Evolutionary conservation across 768 basidiomycete species (phyloP).

Genomic region (Phylloporus rhodoxanthus): DNA sequence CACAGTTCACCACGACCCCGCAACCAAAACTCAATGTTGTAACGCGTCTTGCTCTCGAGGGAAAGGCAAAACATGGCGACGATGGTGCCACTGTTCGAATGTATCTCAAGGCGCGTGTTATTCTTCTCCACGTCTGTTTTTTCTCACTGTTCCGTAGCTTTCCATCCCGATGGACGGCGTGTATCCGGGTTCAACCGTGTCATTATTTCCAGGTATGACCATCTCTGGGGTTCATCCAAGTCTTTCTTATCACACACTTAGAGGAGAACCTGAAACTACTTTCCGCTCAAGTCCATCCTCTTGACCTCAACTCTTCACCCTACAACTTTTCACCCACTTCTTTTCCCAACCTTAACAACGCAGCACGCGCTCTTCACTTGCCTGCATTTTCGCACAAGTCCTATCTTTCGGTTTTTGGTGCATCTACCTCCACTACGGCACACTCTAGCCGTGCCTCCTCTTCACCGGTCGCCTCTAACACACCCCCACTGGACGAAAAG

Average conservation of each 20-base stretch:
- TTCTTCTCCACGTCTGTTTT: neutral
- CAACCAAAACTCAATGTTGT: slow-evolving; percentile 59
- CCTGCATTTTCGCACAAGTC: slow-evolving; percentile 55
- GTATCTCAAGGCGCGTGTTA: slow-evolving; percentile 61
- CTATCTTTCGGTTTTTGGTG: slow-evolving; percentile 52
- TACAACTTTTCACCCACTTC: slow-evolving; percentile 66
- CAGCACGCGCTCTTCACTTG: slow-evolving; percentile 63
- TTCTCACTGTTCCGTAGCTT: slow-evolving; percentile 38
- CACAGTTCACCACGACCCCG: slow-evolving; percentile 41
- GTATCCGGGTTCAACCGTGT: slow-evolving; percentile 60
- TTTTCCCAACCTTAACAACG: slow-evolving; percentile 60
- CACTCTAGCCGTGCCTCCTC: slow-evolving; percentile 30
- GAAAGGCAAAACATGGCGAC: slow-evolving; percentile 58
- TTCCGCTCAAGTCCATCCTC: slow-evolving; percentile 68
- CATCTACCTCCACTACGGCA: slow-evolving; percentile 29
- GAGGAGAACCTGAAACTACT: slow-evolving; percentile 79
- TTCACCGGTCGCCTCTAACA: slow-evolving; percentile 20
- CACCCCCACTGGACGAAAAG: slow-evolving; percentile 52
- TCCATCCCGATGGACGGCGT: slow-evolving; percentile 62
- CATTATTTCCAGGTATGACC: slow-evolving; percentile 63
- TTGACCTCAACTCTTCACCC: slow-evolving; percentile 64
- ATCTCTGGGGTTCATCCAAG: neutral
- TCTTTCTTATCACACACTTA: slow-evolving; percentile 22
- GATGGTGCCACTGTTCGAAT: slow-evolving; percentile 66
- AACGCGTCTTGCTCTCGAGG: slow-evolving; percentile 68